A percentile compares a stretch with the other conserved stretches of the same genome.
Evolutionary conservation across 768 basidiomycete species (phyloP).

Genomic region (Russula compacta): DNA sequence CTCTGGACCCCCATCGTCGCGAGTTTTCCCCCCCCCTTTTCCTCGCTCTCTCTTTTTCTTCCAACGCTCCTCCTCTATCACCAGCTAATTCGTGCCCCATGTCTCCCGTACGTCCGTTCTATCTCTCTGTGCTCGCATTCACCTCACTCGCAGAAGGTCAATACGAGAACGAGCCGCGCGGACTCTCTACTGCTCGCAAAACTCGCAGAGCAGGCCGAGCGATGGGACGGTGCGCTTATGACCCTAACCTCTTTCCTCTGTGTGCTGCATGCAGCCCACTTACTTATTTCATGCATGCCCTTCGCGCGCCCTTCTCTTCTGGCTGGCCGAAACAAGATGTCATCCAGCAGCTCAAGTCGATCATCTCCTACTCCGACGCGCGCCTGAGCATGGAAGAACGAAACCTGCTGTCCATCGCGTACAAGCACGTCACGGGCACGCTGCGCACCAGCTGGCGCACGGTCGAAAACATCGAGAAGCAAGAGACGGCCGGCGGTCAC

Average conservation of each 20-base stretch:
- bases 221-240: constrained; percentile 82
- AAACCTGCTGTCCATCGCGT: constrained; percentile 83
- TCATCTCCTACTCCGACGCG: constrained; percentile 57
- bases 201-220: constrained; percentile 81
- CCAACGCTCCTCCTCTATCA: background rate
- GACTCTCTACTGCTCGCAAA: constrained; percentile 60
- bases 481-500: constrained; percentile 38
- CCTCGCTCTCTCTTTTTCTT: background rate
- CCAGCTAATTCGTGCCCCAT: background rate
- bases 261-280: no score
- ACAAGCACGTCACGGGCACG: constrained; percentile 82
- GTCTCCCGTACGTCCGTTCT: constrained; percentile 14
- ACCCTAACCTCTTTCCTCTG: no score
- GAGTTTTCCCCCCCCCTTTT: background rate
- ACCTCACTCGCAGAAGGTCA: constrained; percentile 13
- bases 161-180: constrained; percentile 17
- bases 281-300: no score
- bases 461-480: constrained; percentile 66
- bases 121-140: background rate
- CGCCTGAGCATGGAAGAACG: constrained; percentile 77
- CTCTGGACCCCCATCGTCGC: background rate
- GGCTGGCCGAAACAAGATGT: constrained; percentile 50
- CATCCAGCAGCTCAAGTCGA: constrained; percentile 66
- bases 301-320: no score
- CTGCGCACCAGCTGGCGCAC: constrained; percentile 81